Conservation (phyloP, 352 stramenopile species). For the Pythium volutum region DNA sequence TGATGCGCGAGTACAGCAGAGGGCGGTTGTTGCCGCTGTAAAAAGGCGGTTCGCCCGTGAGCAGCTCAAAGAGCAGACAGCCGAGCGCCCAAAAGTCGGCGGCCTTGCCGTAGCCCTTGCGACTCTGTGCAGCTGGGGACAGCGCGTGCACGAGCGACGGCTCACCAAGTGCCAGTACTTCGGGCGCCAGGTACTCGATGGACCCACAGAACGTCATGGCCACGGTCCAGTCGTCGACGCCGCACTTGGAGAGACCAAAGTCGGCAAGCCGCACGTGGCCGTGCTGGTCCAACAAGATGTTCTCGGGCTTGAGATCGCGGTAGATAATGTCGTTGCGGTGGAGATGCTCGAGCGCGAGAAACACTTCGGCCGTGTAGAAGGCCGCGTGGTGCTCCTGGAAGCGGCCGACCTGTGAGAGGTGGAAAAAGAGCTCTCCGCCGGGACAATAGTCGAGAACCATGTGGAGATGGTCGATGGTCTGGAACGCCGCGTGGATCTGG, state of each 20-base stretch:
- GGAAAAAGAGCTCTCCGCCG: constrained; percentile 84
- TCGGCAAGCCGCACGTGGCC: constrained; percentile 88
- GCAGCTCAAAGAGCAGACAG: constrained; percentile 87
- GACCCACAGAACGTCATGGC: constrained; percentile 84
- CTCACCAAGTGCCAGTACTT: too few species aligned
- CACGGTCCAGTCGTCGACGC: constrained; percentile 55
- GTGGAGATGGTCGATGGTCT: constrained; percentile 78
- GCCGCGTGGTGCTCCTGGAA: constrained; percentile 53
- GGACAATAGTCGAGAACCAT: constrained; percentile 75
- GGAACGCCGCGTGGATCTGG: constrained; percentile 84
- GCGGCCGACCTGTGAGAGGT: constrained; percentile 71
- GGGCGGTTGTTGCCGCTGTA: constrained; percentile 72
- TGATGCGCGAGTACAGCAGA: constrained; percentile 63
- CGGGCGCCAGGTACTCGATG: constrained; percentile 69
- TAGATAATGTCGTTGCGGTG: constrained; percentile 80
- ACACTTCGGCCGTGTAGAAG: constrained; percentile 89
- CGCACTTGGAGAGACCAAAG: constrained; percentile 86
- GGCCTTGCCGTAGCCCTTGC: constrained; percentile 78
- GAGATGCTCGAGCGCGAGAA: constrained; percentile 75
- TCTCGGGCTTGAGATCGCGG: constrained; percentile 90
- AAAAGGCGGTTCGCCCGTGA: constrained; percentile 85
- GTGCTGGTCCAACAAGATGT: constrained; percentile 85
- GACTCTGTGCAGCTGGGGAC: too few species aligned
- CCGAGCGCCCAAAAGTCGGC: constrained; percentile 89
- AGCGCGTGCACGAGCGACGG: too few species aligned